These are phyloP conservation scores for Colletotrichum scovillei DNA, from an alignment of 2,329 filamentous ascomycete species.

Conservation along the genomic window DNA sequence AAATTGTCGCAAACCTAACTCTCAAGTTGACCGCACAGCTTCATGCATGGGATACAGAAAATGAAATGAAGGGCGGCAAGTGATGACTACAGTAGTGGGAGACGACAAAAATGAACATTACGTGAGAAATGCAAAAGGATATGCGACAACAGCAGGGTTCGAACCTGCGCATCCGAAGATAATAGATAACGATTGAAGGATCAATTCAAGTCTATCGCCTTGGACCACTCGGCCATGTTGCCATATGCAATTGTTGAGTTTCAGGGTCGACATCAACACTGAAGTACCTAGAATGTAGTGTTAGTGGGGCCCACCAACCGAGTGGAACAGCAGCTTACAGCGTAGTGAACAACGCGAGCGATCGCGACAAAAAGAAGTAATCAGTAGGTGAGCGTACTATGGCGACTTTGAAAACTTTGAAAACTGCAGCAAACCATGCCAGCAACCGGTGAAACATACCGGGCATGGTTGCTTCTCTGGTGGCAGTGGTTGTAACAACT, in stretches of 20 bases:
- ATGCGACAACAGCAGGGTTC: conserved; percentile 36
- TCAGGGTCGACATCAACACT: accelerated
- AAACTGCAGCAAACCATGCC: not conserved
- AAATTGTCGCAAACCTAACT: not conserved
- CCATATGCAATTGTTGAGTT: not conserved
- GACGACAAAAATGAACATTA: not conserved
- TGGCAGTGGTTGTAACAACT: not conserved
- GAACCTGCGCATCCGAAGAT: conserved; percentile 35
- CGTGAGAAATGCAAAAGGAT: not conserved
- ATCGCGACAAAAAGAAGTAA: not conserved
- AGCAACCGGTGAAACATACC: not conserved
- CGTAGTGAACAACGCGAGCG: not conserved
- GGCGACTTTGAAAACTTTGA: not conserved
- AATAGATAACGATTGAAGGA: conserved; percentile 20
- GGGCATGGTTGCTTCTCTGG: too few relatives aligned
- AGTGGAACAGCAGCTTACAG: not conserved
- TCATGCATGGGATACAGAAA: not conserved
- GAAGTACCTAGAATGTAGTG: accelerated
- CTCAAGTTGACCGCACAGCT: not conserved
- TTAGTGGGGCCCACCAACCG: not conserved
- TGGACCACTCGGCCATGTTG: conserved; percentile 36
- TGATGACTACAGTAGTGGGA: not conserved
- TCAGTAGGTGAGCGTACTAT: not conserved
- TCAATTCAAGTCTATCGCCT: conserved; percentile 33
- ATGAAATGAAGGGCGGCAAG: not conserved